Conservation (phyloP, 768 basidiomycete species). For the Boletus vermiculosoides region DNA sequence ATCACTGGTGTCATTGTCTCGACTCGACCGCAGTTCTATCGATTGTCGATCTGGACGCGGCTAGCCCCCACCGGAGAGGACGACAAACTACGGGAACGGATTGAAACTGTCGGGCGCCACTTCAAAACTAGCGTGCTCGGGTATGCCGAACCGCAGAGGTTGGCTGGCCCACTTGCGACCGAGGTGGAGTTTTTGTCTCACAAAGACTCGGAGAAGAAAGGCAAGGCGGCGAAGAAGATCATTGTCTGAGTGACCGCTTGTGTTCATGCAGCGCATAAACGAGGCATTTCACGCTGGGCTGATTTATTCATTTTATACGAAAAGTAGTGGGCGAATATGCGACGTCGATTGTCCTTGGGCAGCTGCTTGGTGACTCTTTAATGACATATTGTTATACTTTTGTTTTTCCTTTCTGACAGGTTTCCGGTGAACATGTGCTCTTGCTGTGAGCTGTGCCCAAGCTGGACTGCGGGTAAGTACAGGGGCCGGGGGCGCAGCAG, state of each 20-base stretch:
- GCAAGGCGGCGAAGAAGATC: constrained; percentile 79
- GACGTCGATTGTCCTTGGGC: constrained; percentile 18
- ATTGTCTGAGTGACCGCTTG: constrained; percentile 46
- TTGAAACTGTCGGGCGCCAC: constrained; percentile 80
- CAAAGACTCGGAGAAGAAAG: constrained; percentile 95
- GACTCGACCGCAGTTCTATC: constrained; percentile 91
- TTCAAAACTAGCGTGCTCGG: constrained; percentile 93
- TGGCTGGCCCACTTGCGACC: constrained; percentile 84
- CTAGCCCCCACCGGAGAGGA: constrained; percentile 60
- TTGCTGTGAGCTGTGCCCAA: background rate
- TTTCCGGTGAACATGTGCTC: background rate
- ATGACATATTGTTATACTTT: constrained; percentile 24
- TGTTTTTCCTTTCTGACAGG: constrained; percentile 7
- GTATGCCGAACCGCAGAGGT: constrained; percentile 66
- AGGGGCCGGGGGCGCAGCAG: constrained; percentile 6
- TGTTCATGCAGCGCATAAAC: constrained; percentile 17
- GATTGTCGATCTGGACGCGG: constrained; percentile 97
- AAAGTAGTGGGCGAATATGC: constrained; percentile 23
- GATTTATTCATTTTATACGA: constrained; percentile 35
- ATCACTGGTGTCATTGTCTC: constrained; percentile 96
- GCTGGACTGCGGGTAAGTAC: constrained; percentile 7
- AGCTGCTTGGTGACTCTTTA: constrained; percentile 24
- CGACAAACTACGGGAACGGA: constrained; percentile 70
- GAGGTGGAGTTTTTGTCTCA: constrained; percentile 95
- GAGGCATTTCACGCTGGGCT: constrained; percentile 18